These are phyloP conservation scores for Cordyceps javanica DNA, from an alignment of 2,329 filamentous ascomycete genomes.

Conservation along the genomic window DNA sequence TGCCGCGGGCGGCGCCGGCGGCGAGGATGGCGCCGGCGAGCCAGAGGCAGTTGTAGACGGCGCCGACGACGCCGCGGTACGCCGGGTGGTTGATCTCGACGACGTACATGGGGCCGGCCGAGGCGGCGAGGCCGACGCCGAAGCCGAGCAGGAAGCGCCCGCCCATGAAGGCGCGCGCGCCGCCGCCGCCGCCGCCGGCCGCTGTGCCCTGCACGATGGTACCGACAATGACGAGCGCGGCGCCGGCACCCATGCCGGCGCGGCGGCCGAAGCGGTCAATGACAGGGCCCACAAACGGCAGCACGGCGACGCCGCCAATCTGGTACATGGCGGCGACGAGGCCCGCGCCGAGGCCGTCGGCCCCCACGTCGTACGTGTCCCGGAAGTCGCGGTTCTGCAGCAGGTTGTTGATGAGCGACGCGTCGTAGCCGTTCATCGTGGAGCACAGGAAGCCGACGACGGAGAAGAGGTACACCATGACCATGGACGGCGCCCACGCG, in stretches of 20 bases:
- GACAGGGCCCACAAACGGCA: constrained; percentile 35
- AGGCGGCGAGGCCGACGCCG: constrained; percentile 53
- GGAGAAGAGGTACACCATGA: constrained; percentile 39
- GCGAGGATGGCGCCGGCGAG: constrained; percentile 40
- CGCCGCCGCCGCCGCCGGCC: constrained; percentile 2
- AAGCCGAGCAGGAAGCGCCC: constrained; percentile 50
- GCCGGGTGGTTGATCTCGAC: constrained; percentile 58
- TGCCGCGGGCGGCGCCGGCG: constrained; percentile 38
- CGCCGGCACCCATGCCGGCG: constrained; percentile 42
- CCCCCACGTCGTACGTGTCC: constrained; percentile 32
- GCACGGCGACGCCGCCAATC: constrained; percentile 41
- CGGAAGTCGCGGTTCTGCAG: constrained; percentile 32
- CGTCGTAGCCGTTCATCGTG: constrained; percentile 47
- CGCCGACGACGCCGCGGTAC: constrained; percentile 45
- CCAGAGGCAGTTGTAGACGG: constrained; percentile 24
- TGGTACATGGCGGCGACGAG: constrained; percentile 47
- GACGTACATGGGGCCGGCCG: constrained; percentile 57
- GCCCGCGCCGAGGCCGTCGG: constrained; percentile 41
- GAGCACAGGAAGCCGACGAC: constrained; percentile 44
- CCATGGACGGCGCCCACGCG: constrained; percentile 32
- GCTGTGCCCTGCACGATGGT: constrained; percentile 24
- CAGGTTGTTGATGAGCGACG: constrained; percentile 15
- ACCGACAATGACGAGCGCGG: constrained; percentile 36
- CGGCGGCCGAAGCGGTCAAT: constrained; percentile 43
- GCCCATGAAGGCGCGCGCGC: constrained; percentile 51